These are phyloP conservation scores for Austroboletus eburneus DNA, from an alignment of 768 basidiomycete genomes.

Conservation along the genomic window DNA sequence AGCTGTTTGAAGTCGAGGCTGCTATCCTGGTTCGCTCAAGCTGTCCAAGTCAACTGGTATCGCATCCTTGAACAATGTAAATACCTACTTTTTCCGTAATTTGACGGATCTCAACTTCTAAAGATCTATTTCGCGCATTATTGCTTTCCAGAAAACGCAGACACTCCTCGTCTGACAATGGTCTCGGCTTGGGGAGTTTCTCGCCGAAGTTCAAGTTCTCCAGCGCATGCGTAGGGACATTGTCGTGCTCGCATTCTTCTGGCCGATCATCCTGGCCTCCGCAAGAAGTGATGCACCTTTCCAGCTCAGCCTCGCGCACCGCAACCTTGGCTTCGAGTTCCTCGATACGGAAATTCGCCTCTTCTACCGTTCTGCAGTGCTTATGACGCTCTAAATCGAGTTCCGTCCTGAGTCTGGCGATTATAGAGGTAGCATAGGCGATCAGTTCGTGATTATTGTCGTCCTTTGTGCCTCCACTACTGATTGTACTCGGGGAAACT, in stretches of 20 bases:
- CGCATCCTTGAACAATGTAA: not conserved
- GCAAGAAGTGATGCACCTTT: conserved; percentile 28
- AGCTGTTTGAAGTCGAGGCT: not conserved
- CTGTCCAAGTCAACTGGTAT: conserved; percentile 8
- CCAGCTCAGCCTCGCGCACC: conserved; percentile 54
- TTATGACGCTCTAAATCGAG: conserved; percentile 42
- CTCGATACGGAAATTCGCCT: conserved; percentile 39
- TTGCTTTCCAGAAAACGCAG: conserved; percentile 38
- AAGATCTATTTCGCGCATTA: conserved; percentile 36
- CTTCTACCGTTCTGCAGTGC: conserved; percentile 37
- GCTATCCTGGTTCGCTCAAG: conserved; percentile 19
- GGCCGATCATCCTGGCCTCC: conserved; percentile 1
- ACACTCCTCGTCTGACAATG: conserved; percentile 37
- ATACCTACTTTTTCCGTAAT: conserved; percentile 34
- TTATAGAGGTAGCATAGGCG: conserved; percentile 43
- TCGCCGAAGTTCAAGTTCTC: not conserved
- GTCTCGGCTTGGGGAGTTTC: conserved; percentile 12
- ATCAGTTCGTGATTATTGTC: conserved; percentile 27
- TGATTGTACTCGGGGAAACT: not conserved
- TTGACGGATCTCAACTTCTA: conserved; percentile 43
- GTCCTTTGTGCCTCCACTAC: not conserved
- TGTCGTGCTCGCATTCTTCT: not conserved
- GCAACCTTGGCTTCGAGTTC: conserved; percentile 52
- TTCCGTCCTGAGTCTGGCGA: conserved; percentile 39
- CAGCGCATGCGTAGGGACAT: not conserved